A percentile compares a stretch with the other conserved stretches of the same genome.
These are phyloP conservation scores for Wickerhamomyces kurtzmanii DNA, from an alignment of 805 yeast species.

Conservation along the genomic window DNA sequence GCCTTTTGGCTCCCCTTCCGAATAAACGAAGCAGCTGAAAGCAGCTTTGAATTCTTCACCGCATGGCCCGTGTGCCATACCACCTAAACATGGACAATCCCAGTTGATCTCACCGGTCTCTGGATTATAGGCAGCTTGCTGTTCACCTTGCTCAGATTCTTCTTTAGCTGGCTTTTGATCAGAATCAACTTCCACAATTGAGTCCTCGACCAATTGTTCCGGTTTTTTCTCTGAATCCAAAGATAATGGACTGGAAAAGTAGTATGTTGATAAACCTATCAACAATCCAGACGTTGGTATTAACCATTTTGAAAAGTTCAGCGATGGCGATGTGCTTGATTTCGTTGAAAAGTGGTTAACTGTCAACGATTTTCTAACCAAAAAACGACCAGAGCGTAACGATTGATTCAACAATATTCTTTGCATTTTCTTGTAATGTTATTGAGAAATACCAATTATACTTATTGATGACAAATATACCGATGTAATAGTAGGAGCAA, in stretches of 20 bases:
- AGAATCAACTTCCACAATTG: slow-evolving; percentile 1
- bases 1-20: slow-evolving; percentile 94
- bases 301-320: slow-evolving; percentile 5
- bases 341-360: no score
- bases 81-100: slow-evolving; percentile 99
- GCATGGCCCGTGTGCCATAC: slow-evolving; percentile 98
- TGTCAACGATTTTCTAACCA: no score
- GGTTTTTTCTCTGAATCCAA: slow-evolving; percentile 8
- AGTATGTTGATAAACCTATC: slow-evolving; percentile 9
- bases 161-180: slow-evolving; percentile 1
- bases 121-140: slow-evolving; percentile 78
- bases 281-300: slow-evolving; percentile 9
- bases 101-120: slow-evolving; percentile 98
- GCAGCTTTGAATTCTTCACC: slow-evolving; percentile 94
- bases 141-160: slow-evolving; percentile 7
- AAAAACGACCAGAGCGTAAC: no score
- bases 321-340: no score
- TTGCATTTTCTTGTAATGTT: no score
- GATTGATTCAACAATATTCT: no score
- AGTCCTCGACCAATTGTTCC: slow-evolving; percentile 1
- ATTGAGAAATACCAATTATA: no score
- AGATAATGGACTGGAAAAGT: slow-evolving; percentile 8
- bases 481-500: no score
- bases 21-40: slow-evolving; percentile 88
- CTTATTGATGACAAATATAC: no score